These are phyloP conservation scores for sunflower (Helianthus annuus) DNA, from an alignment of 129 eudicot genomes.

Conservation along the genomic window DNA sequence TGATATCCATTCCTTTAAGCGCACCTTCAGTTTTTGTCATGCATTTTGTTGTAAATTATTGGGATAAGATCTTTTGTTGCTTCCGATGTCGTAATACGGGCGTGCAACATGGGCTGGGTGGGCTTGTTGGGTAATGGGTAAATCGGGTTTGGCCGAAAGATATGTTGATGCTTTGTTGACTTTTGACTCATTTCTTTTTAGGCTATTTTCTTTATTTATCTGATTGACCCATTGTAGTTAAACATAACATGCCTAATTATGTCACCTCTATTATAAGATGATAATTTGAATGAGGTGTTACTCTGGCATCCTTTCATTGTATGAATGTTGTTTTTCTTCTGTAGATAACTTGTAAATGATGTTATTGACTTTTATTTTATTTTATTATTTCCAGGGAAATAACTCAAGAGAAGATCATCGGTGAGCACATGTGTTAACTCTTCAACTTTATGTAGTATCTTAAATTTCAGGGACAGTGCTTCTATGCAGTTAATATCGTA, in stretches of 20 bases:
- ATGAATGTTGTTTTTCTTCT: conserved; percentile 6
- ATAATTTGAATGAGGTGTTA: neutral
- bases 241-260: neutral
- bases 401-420: conserved; percentile 50
- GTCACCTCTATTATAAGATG: neutral
- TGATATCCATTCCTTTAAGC: conserved; percentile 63
- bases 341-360: neutral
- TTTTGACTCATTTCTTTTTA: neutral
- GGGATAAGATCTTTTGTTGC: neutral
- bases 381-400: conserved; percentile 46
- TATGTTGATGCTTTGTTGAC: neutral
- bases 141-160: neutral
- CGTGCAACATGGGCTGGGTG: neutral
- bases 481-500: neutral
- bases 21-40: neutral
- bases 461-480: neutral
- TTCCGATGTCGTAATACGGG: conserved; percentile 3
- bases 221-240: neutral
- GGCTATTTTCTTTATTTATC: neutral
- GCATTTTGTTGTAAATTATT: conserved; percentile 1
- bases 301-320: neutral
- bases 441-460: neutral
- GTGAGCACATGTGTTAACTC: conserved; percentile 45
- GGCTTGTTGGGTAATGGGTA: conserved; percentile 1
- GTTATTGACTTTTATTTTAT: conserved; percentile 19